Conservation (phyloP, 2,329 filamentous ascomycete species). For the Neonectria ditissima region DNA sequence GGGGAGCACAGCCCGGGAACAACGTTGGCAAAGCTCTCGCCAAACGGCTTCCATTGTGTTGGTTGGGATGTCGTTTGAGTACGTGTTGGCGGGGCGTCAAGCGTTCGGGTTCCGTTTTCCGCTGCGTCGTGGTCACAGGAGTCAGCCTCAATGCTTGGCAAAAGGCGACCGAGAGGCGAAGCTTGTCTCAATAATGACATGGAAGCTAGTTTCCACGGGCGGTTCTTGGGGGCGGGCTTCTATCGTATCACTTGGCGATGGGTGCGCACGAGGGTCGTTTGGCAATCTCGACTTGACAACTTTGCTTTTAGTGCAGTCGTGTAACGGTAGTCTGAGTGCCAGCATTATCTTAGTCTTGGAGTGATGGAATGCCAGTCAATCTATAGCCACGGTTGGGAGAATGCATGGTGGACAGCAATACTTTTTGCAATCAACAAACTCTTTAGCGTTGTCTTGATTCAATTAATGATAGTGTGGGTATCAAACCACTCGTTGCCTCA, state of each 20-base stretch:
- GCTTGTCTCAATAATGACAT: background rate
- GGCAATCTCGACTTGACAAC: background rate
- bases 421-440: no score
- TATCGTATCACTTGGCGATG: background rate
- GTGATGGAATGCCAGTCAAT: background rate
- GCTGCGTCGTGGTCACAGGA: background rate
- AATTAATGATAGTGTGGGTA: background rate
- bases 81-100: background rate
- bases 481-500: background rate
- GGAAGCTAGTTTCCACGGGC: background rate
- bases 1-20: slow-evolving; percentile 3
- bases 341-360: background rate
- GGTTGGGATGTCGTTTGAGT: background rate
- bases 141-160: slow-evolving; percentile 4
- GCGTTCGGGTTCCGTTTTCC: slow-evolving; percentile 22
- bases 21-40: slow-evolving; percentile 11
- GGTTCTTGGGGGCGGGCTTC: background rate
- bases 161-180: background rate
- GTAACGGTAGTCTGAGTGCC: background rate
- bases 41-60: slow-evolving; percentile 11
- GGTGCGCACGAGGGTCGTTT: background rate
- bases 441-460: background rate
- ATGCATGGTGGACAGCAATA: background rate
- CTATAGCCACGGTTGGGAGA: background rate
- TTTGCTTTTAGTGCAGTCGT: background rate